Conservation (phyloP, 2,329 filamentous ascomycete genomes). For the Thyridium curvatum region DNA sequence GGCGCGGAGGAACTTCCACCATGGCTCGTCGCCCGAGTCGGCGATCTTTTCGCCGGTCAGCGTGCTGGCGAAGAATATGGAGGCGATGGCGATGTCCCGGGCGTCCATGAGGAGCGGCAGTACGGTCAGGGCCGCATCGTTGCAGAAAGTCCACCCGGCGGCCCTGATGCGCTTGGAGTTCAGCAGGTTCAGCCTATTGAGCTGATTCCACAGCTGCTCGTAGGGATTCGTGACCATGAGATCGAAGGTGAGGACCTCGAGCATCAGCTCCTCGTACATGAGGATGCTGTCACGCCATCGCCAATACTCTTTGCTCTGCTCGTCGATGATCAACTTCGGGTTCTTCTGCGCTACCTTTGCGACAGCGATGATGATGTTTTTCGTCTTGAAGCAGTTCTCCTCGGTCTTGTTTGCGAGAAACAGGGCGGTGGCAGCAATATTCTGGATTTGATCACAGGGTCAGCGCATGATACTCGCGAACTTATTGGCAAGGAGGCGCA, state of each 20-base stretch:
- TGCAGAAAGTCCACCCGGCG: slow-evolving; percentile 88
- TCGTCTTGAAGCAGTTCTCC: slow-evolving; percentile 93
- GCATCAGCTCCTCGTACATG: slow-evolving; percentile 84
- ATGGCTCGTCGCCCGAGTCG: slow-evolving; percentile 68
- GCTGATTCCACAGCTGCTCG: slow-evolving; percentile 72
- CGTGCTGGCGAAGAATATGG: slow-evolving; percentile 80
- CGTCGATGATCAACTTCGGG: slow-evolving; percentile 80
- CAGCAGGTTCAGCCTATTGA: slow-evolving; percentile 57
- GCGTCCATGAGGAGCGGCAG: slow-evolving; percentile 77
- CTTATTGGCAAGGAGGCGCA: slow-evolving; percentile 1
- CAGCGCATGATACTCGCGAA: too few relatives aligned
- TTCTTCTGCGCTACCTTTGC: slow-evolving; percentile 96
- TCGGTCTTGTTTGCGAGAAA: slow-evolving; percentile 97
- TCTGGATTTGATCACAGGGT: too few relatives aligned
- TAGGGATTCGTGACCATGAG: slow-evolving; percentile 87
- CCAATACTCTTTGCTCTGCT: slow-evolving; percentile 98
- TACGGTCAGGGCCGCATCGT: slow-evolving; percentile 79
- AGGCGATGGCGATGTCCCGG: slow-evolving; percentile 74
- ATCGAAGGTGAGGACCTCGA: slow-evolving; percentile 91
- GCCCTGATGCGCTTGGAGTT: slow-evolving; percentile 80
- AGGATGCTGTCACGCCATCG: slow-evolving; percentile 93
- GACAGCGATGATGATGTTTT: slow-evolving; percentile 87
- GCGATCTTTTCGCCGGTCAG: slow-evolving; percentile 71
- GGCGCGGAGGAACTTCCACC: slow-evolving; percentile 79
- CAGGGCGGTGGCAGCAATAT: slow-evolving; percentile 81